Percentiles rank a stretch among this genome's conserved stretches.
Evolutionary conservation across 441 rosid genomes (phyloP).

Genomic region (Viola pubescens): DNA sequence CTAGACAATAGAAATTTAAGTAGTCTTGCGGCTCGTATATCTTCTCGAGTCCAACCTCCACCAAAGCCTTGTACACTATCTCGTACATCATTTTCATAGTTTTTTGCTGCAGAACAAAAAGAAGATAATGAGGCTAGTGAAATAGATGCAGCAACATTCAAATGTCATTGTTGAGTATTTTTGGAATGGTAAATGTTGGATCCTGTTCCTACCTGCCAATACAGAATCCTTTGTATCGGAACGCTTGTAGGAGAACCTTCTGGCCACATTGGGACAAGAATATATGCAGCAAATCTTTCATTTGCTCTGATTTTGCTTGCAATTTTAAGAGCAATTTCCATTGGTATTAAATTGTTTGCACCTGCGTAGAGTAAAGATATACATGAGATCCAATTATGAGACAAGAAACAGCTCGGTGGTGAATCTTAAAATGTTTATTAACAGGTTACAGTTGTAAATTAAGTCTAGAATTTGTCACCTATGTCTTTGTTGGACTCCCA

Average conservation of each 20-base stretch:
- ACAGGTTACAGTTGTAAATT: no score
- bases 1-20: conserved; percentile 87
- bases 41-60: conserved; percentile 67
- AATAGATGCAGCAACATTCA: conserved; percentile 5
- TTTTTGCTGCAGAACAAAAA: conserved; percentile 47
- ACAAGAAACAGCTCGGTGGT: not conserved
- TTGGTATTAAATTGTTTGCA: conserved; percentile 89
- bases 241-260: conserved; percentile 81
- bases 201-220: conserved; percentile 69
- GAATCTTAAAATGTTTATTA: not conserved
- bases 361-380: conserved; percentile 35
- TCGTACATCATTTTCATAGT: conserved; percentile 99
- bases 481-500: conserved; percentile 68
- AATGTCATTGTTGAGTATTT: no score
- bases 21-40: conserved; percentile 68
- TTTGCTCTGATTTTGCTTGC: conserved; percentile 80
- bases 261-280: conserved; percentile 96
- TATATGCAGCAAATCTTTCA: conserved; percentile 84
- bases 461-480: conserved; percentile 32
- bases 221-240: conserved; percentile 80
- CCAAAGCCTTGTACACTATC: conserved; percentile 67
- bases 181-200: not conserved
- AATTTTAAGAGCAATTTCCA: conserved; percentile 95
- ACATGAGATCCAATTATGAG: not conserved
- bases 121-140: not conserved